Evolutionary conservation across 164 flowering plant species (phyloP).

Genomic region (Tetracentron sinense): DNA sequence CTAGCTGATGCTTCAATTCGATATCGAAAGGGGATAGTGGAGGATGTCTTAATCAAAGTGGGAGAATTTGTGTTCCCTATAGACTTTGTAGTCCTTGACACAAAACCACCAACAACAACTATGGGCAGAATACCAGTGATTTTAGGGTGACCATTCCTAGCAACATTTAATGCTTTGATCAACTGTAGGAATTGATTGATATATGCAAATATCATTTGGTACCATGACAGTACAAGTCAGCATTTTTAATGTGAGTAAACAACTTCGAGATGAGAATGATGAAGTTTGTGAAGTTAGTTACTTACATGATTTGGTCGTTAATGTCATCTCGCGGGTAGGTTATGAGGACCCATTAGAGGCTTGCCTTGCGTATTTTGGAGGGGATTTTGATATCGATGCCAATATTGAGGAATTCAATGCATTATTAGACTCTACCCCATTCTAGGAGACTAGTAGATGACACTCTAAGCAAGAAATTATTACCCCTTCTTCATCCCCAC

Average conservation of each 20-base stretch:
- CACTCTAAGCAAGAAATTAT: no score
- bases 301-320: neutral
- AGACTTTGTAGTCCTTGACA: constrained; percentile 11
- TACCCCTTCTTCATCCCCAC: neutral
- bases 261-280: neutral
- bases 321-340: neutral
- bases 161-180: constrained; percentile 1
- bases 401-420: no score
- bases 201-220: neutral
- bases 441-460: no score
- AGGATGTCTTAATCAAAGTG: constrained; percentile 12
- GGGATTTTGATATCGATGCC: no score
- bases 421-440: no score
- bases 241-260: neutral
- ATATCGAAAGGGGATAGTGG: neutral
- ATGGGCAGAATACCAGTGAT: neutral
- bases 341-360: no score
- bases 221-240: neutral
- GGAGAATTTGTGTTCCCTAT: constrained; percentile 1
- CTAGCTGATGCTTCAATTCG: constrained; percentile 1
- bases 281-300: neutral
- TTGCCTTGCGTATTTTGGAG: no score
- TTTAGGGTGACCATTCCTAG: constrained; percentile 5
- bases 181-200: neutral
- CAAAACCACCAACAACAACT: neutral